Conservation (phyloP, 2,329 filamentous ascomycete genomes). For the Fusarium sp. region DNA sequence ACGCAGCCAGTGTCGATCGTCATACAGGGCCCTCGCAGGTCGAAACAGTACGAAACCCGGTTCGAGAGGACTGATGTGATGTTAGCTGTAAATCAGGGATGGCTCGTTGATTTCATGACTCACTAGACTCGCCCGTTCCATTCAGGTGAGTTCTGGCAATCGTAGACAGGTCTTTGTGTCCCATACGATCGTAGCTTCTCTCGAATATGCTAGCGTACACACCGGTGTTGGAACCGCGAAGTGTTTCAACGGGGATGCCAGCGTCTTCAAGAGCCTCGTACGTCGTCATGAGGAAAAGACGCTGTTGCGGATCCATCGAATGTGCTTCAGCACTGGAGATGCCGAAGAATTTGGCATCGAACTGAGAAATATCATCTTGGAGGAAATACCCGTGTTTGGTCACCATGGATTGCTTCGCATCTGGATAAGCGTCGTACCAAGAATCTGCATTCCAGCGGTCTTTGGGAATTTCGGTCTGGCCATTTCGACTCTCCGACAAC, state of each 20-base stretch:
- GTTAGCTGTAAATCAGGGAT: neutral
- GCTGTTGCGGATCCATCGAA: neutral
- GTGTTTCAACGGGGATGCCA: slow-evolving; percentile 2
- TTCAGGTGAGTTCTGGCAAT: slow-evolving; percentile 6
- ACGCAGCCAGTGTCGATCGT: slow-evolving; percentile 15
- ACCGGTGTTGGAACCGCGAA: slow-evolving; percentile 3
- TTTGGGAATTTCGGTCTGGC: slow-evolving; percentile 5
- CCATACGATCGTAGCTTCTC: slow-evolving; percentile 14
- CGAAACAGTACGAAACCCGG: slow-evolving; percentile 10
- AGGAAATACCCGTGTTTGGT: slow-evolving; percentile 15
- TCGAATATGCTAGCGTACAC: slow-evolving; percentile 17
- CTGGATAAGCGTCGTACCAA: slow-evolving; percentile 6
- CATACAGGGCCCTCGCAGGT: slow-evolving; percentile 9
- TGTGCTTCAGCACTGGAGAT: slow-evolving; percentile 10
- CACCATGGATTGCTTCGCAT: slow-evolving; percentile 9
- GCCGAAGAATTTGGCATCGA: slow-evolving; percentile 10
- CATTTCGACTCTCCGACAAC: neutral
- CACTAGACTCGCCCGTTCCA: slow-evolving; percentile 8
- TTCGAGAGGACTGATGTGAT: neutral
- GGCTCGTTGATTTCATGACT: accelerated
- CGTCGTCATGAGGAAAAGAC: slow-evolving; percentile 3
- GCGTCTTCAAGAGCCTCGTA: slow-evolving; percentile 13
- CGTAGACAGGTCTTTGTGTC: slow-evolving; percentile 9
- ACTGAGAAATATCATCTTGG: slow-evolving; percentile 5
- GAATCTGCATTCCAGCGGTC: slow-evolving; percentile 14